Base-by-base conservation (phyloP, 306 rosid genomes). In the Ceratonia siliqua region DNA sequence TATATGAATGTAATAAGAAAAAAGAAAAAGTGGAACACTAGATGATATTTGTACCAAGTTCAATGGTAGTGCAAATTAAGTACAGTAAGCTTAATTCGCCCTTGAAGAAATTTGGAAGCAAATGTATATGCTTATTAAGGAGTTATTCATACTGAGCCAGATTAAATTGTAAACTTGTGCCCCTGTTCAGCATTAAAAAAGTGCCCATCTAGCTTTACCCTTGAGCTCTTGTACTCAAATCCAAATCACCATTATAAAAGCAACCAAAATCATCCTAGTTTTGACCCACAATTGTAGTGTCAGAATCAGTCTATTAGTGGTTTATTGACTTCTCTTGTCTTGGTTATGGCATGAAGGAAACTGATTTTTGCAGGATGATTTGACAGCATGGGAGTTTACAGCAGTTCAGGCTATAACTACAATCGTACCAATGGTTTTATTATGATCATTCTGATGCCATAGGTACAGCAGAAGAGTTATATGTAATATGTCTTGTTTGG, bases 331-430 rank as follows among this genome's bases (percentile, higher is more conserved):
- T 63, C 30, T 72, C 52, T 30, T 50, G 24, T 82, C 65, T 77
- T 73, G 81, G 76, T 80, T 63, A 32, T 55, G 54, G 61, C 30
- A 21, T 69, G 22, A 73, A 2, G 36, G 69, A 76, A 75, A 73
- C 86, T 90, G 88, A 87, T 79, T 69, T 43, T 84, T n/a, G 62
- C 83, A 79, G 48, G 36, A 82, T 82, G 85, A 59, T 78, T 76
- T 89, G 86, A 85, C 91, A 94, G 96, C 85, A 77, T 94, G 97
- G 99, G 87, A 87, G 82, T 62, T 81, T 12, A 94, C 84, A 89
- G 89, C 80, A 46, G 82, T 76, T 86, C 97, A 7, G 97, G 97
- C 63, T 92, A 94, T 83, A 90, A 88, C 83, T 90, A 84, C 84
- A 87, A 90, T 80, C 85, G 86, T 78, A 86, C 85, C 65, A 94